Evolutionary conservation across 1,139 yeast genomes (phyloP).

Genomic region (Yamadazyma membranifaciens): DNA sequence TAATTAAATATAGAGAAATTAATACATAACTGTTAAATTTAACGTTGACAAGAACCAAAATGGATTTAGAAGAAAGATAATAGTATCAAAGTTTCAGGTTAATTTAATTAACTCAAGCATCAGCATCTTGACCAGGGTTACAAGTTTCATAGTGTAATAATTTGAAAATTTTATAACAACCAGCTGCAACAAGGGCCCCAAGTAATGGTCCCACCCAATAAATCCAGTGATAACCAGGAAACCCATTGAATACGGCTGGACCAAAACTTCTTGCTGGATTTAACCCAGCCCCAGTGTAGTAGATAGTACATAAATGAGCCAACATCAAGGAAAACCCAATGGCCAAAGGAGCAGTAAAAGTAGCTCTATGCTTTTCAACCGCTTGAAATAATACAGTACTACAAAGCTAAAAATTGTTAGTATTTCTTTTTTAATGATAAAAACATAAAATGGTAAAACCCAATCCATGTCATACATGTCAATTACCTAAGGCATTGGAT

Average conservation of each 20-base stretch:
- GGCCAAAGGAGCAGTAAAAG: slow-evolving; percentile 77
- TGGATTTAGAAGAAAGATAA: too few species aligned
- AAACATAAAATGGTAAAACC: too few species aligned
- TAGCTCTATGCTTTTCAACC: slow-evolving; percentile 77
- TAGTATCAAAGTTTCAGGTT: neutral
- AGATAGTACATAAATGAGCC: slow-evolving; percentile 79
- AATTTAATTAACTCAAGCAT: slow-evolving; percentile 13
- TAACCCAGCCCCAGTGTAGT: slow-evolving; percentile 88
- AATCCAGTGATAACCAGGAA: slow-evolving; percentile 88
- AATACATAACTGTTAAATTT: too few species aligned
- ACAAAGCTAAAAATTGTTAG: slow-evolving; percentile 29
- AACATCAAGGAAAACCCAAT: slow-evolving; percentile 82
- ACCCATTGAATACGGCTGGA: slow-evolving; percentile 71
- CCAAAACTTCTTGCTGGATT: slow-evolving; percentile 92
- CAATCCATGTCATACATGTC: slow-evolving; percentile 1
- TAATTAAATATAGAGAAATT: too few species aligned
- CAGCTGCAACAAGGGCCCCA: slow-evolving; percentile 67
- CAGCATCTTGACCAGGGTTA: slow-evolving; percentile 69
- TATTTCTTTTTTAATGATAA: too few species aligned
- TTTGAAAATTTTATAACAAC: slow-evolving; percentile 67
- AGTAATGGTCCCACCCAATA: slow-evolving; percentile 87
- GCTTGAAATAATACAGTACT: slow-evolving; percentile 79
- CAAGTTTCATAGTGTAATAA: slow-evolving; percentile 66
- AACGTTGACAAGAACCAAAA: too few species aligned
- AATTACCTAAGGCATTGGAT: slow-evolving; percentile 40